Evolutionary conservation across 1,284 basidiomycete species (phyloP).

Genomic region (Tylopilus sp.): DNA sequence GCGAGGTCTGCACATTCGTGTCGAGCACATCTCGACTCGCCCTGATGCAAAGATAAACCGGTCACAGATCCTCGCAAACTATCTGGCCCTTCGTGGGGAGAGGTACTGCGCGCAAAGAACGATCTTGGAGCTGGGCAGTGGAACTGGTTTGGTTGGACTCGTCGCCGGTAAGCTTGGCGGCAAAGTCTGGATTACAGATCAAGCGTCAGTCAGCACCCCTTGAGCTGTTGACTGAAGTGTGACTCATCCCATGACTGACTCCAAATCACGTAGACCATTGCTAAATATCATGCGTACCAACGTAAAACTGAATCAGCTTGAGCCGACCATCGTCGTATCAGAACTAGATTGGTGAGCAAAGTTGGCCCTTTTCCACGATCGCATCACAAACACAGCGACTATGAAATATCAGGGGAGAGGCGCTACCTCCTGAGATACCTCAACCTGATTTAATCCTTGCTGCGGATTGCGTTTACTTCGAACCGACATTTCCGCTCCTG

Average conservation of each 20-base stretch:
- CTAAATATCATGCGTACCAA: constrained; percentile 75
- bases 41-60: background rate
- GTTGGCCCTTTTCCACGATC: background rate
- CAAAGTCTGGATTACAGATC: constrained; percentile 81
- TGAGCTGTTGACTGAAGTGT: constrained; percentile 4
- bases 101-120: constrained; percentile 49
- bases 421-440: constrained; percentile 42
- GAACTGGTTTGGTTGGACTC: constrained; percentile 88
- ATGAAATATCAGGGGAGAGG: constrained; percentile 49
- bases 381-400: constrained; percentile 2
- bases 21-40: background rate
- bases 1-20: constrained; percentile 57
- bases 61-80: constrained; percentile 68
- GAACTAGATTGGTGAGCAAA: constrained; percentile 75
- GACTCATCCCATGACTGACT: constrained; percentile 19
- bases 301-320: constrained; percentile 59
- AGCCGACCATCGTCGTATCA: constrained; percentile 49
- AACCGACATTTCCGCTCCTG: constrained; percentile 89
- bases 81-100: constrained; percentile 58
- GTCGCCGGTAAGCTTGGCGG: constrained; percentile 70
- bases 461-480: constrained; percentile 94
- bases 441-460: constrained; percentile 70
- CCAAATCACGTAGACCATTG: constrained; percentile 50
- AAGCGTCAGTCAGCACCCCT: constrained; percentile 58
- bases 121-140: constrained; percentile 83